Base-by-base conservation (phyloP, 352 stramenopile genomes). In the Halophytophthora batemanensis region DNA sequence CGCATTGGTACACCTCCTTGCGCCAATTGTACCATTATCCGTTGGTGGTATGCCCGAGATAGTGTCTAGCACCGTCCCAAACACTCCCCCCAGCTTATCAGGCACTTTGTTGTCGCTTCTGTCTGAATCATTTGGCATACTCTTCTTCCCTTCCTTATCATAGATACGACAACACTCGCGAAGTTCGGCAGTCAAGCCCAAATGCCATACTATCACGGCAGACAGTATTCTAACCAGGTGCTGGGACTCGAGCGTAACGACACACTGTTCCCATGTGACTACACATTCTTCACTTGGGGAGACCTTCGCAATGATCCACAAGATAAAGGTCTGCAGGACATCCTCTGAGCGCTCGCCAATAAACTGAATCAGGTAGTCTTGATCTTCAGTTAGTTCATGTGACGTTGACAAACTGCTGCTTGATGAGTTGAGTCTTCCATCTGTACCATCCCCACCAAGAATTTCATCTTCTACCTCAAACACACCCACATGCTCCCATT, bases 391-490 rank as follows among this genome's bases (percentile, higher is more conserved):
- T 2, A 23, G 3, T 41, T n/a, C 34, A 15, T 11, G 13, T 23
- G 47, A 23, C 8, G 39, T 2, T 25, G 11, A 6, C 0, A 7
- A 33, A n/a, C 29, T 33, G 35, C 34, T 45, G 0, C 15, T 22
- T 23, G 19, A 45, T 6, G 17, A 12, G 41, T 3, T 40, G 1
- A 12, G 15, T 0, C 52, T 45, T 17, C 47, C 39, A n/a, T 61
- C 34, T 12, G 18, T 51, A 12, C 37, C 50, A n/a, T 64, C 39
- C 12, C 31, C 47, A 15, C 37, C 50, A 25, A 56, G 49, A 15
- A 80, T 45, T 40, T 86, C 74, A 15, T 86, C 56, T 50, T 82
- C 71, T 4, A 77, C 56, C 57, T 86, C 74, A 53, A 77, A 86
- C 18, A 83, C 69, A 23, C 73, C 60, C 19, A 56, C 53, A 13